Percentiles rank a stretch among this genome's conserved stretches.
phyloP scores from a whole-genome alignment of 1,139 yeast species.

The Blastobotrys persicus region DNA sequence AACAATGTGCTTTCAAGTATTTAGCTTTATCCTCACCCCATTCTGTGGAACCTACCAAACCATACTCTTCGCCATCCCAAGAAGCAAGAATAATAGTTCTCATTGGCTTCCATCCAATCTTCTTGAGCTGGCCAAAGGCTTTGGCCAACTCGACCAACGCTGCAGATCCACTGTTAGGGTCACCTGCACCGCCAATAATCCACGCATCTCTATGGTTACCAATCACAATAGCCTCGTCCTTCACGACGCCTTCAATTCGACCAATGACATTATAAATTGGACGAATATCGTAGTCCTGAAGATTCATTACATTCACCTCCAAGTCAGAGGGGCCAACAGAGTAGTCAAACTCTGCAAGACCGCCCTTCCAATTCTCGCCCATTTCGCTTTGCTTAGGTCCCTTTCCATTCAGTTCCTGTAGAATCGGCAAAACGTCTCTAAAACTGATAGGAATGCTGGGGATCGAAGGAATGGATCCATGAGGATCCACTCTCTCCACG shows the following conservation, averaged over 20 bases:
- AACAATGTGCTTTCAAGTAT: conserved; percentile 45
- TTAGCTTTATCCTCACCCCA: conserved; percentile 56
- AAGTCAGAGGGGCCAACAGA: conserved; percentile 62
- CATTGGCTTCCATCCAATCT: conserved; percentile 60
- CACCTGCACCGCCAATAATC: conserved; percentile 72
- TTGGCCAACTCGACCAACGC: conserved; percentile 57
- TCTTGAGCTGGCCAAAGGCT: conserved; percentile 49
- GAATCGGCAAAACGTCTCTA: conserved; percentile 55
- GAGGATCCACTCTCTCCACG: conserved; percentile 49
- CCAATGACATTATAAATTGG: conserved; percentile 63
- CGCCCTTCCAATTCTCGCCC: conserved; percentile 49
- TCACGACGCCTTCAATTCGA: conserved; percentile 49
- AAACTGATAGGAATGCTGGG: conserved; percentile 64
- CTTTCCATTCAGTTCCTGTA: conserved; percentile 52
- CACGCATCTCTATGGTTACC: conserved; percentile 76
- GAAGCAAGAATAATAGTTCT: conserved; percentile 60
- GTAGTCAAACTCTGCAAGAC: conserved; percentile 48
- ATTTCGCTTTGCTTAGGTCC: conserved; percentile 43
- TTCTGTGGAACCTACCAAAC: conserved; percentile 64
- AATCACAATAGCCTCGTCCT: conserved; percentile 52
- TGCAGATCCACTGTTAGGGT: conserved; percentile 68
- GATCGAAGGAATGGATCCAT: conserved; percentile 51
- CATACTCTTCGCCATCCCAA: conserved; percentile 78
- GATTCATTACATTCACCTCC: conserved; percentile 50
- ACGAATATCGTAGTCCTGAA: conserved; percentile 56